Percentiles rank a stretch among this genome's conserved stretches.
These are phyloP conservation scores for Detonula confervacea DNA, from an alignment of 352 stramenopile species.

Conservation along the genomic window DNA sequence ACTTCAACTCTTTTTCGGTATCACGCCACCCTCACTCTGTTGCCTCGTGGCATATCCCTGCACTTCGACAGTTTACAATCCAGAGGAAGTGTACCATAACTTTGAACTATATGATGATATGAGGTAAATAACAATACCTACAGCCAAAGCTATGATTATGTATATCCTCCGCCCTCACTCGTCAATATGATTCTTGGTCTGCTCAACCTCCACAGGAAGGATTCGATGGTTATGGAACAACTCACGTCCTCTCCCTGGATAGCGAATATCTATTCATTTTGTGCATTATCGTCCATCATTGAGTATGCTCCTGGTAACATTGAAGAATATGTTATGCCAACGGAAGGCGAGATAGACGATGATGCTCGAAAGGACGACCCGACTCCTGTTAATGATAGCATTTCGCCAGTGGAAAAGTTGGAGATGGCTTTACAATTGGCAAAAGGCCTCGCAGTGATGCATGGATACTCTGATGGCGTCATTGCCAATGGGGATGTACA, in stretches of 20 bases:
- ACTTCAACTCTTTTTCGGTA: neutral
- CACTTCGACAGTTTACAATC: constrained; percentile 24
- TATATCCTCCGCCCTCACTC: too few relatives aligned
- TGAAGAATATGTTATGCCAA: constrained; percentile 52
- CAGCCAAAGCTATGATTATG: too few relatives aligned
- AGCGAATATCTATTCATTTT: constrained; percentile 78
- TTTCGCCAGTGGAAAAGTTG: constrained; percentile 65
- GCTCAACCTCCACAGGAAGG: constrained; percentile 54
- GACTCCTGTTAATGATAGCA: constrained; percentile 40
- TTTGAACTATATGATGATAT: constrained; percentile 68
- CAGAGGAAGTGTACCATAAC: constrained; percentile 31
- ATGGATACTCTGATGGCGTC: constrained; percentile 58
- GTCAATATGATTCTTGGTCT: neutral
- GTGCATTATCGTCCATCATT: constrained; percentile 60
- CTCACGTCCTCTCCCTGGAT: constrained; percentile 60
- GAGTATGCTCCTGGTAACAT: constrained; percentile 51
- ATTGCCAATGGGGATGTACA: constrained; percentile 64
- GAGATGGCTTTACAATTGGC: constrained; percentile 76
- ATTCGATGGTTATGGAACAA: constrained; percentile 73
- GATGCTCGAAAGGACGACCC: constrained; percentile 19
- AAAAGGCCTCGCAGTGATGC: constrained; percentile 72
- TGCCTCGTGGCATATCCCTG: neutral
- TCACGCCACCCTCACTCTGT: neutral
- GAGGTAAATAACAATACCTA: constrained; percentile 10
- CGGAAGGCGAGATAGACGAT: constrained; percentile 8